phyloP scores from a whole-genome alignment of 441 rosid species.

The Croton setiger region DNA sequence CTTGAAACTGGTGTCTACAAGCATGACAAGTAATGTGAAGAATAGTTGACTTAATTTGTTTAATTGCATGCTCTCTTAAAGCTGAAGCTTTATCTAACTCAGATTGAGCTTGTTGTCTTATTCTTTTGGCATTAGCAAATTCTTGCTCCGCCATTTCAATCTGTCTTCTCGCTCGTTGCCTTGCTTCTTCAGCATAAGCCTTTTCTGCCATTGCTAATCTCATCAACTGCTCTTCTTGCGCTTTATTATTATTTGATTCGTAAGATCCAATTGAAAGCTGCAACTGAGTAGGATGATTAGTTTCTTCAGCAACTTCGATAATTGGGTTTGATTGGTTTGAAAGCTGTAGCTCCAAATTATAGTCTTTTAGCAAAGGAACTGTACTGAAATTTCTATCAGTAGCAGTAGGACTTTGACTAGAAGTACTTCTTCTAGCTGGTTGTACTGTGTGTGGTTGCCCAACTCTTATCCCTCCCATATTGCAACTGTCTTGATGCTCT shows the following conservation, averaged over 20 bases:
- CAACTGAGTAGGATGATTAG: slow-evolving; percentile 38
- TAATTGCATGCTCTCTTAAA: slow-evolving; percentile 67
- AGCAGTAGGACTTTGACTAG: slow-evolving; percentile 53
- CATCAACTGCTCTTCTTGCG: slow-evolving; percentile 40
- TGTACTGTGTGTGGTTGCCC: slow-evolving; percentile 34
- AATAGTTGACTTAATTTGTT: slow-evolving; percentile 63
- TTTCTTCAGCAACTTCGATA: slow-evolving; percentile 20
- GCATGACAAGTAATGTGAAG: slow-evolving; percentile 79
- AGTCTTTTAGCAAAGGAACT: slow-evolving; percentile 35
- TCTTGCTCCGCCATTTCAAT: slow-evolving; percentile 83
- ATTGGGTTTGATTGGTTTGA: slow-evolving; percentile 30
- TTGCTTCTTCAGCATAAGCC: slow-evolving; percentile 74
- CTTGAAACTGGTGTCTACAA: slow-evolving; percentile 70
- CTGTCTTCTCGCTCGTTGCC: slow-evolving; percentile 69
- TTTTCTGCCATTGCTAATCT: slow-evolving; percentile 72
- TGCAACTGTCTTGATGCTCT: slow-evolving; percentile 82
- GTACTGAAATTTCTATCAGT: slow-evolving; percentile 48
- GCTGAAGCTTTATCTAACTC: slow-evolving; percentile 73
- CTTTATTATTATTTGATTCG: slow-evolving; percentile 23
- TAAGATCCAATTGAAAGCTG: slow-evolving; percentile 53
- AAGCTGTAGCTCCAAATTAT: slow-evolving; percentile 60
- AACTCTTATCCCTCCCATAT: slow-evolving; percentile 47
- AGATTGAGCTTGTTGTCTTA: slow-evolving; percentile 75
- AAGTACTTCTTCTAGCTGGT: slow-evolving; percentile 43
- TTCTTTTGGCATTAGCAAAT: slow-evolving; percentile 70